Conservation (phyloP, 768 basidiomycete genomes). For the Dentipellis fragilis region DNA sequence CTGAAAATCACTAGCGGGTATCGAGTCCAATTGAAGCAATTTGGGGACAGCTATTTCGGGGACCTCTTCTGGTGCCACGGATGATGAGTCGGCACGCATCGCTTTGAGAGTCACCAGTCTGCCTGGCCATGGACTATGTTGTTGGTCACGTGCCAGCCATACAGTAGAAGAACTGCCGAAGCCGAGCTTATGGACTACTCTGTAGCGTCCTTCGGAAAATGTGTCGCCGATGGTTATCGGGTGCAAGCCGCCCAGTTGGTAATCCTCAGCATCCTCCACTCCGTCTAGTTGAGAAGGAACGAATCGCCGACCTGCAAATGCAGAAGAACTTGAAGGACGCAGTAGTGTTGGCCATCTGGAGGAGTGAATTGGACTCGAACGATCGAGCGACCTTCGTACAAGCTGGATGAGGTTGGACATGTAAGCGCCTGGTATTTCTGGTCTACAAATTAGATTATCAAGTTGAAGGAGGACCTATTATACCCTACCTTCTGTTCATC, state of each 20-base stretch:
- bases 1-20: conserved; percentile 19
- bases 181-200: conserved; percentile 40
- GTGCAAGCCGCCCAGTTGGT: conserved; percentile 41
- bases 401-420: conserved; percentile 10
- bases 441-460: too few relatives aligned
- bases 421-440: too few relatives aligned
- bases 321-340: neutral
- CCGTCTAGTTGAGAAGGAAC: neutral
- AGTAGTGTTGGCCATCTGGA: neutral
- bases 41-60: neutral
- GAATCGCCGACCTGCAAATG: neutral
- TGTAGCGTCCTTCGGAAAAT: conserved; percentile 36
- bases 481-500: too few relatives aligned
- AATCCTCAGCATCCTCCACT: conserved; percentile 37
- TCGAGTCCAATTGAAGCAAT: neutral
- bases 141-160: conserved; percentile 27
- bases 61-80: neutral
- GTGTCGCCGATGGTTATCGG: conserved; percentile 40
- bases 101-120: neutral
- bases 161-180: conserved; percentile 30
- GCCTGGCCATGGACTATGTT: conserved; percentile 15
- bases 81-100: neutral
- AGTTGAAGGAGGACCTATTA: too few relatives aligned
- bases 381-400: conserved; percentile 5
- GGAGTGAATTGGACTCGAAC: neutral